These are phyloP conservation scores for Ophiostoma sp. DNA, from an alignment of 2,329 filamentous ascomycete genomes.

Conservation along the genomic window DNA sequence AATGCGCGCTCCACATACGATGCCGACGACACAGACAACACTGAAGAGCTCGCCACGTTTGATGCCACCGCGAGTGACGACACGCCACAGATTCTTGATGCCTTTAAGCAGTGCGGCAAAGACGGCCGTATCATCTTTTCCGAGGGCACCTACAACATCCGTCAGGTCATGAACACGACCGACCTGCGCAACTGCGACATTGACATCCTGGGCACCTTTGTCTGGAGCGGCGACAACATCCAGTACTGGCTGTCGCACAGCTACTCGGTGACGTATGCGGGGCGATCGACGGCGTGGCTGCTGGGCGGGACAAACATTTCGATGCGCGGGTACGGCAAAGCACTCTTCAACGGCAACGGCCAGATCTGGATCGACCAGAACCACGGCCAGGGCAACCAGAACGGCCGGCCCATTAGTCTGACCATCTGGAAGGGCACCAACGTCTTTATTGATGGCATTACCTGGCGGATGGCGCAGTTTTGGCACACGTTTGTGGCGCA, in stretches of 20 bases:
- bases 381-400: slow-evolving; percentile 42
- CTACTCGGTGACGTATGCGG: slow-evolving; percentile 50
- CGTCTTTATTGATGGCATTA: slow-evolving; percentile 46
- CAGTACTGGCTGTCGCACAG: slow-evolving; percentile 52
- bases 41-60: slow-evolving; percentile 9
- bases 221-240: slow-evolving; percentile 43
- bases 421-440: slow-evolving; percentile 50
- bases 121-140: slow-evolving; percentile 53
- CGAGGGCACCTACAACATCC: slow-evolving; percentile 50
- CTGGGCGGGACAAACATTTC: slow-evolving; percentile 52
- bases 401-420: slow-evolving; percentile 47
- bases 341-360: slow-evolving; percentile 48
- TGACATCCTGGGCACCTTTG: slow-evolving; percentile 49
- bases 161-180: slow-evolving; percentile 51
- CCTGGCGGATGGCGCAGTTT: slow-evolving; percentile 50
- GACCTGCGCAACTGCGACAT: slow-evolving; percentile 49
- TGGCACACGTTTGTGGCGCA: slow-evolving; percentile 51
- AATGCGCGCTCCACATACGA: background rate
- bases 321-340: slow-evolving; percentile 50
- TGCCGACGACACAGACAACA: background rate
- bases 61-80: slow-evolving; percentile 41
- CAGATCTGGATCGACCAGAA: slow-evolving; percentile 50
- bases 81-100: slow-evolving; percentile 51
- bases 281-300: slow-evolving; percentile 51
- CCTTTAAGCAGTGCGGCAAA: slow-evolving; percentile 50